These are phyloP conservation scores for Fomitopsis palustris DNA, from an alignment of 1,284 basidiomycete species.

Conservation along the genomic window DNA sequence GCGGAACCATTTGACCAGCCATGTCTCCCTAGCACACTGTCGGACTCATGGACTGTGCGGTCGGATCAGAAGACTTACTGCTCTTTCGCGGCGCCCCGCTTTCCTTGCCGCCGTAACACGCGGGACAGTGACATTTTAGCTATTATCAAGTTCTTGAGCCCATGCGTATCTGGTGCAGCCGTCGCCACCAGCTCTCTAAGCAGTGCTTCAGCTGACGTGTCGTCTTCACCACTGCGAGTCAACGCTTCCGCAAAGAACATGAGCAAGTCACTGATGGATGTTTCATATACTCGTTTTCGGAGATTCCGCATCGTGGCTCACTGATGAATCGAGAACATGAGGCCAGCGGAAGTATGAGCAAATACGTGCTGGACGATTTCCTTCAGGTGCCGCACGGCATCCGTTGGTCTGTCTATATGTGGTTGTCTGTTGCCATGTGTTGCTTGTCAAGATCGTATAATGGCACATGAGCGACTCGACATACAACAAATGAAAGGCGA, in stretches of 20 bases:
- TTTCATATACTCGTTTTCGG: neutral
- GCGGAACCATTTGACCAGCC: conserved; percentile 13
- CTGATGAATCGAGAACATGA: neutral
- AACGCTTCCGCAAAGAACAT: conserved; percentile 2
- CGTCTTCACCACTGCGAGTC: neutral
- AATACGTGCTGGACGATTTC: neutral
- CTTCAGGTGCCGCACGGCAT: neutral
- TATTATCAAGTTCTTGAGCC: neutral
- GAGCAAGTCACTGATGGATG: neutral
- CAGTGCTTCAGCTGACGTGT: neutral
- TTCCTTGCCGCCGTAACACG: neutral
- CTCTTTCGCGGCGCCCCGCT: neutral
- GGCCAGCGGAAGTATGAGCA: neutral
- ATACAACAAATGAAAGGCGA: conserved; percentile 11
- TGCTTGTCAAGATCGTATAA: neutral
- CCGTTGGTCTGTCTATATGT: neutral
- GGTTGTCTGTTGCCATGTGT: conserved; percentile 8
- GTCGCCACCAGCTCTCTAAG: neutral
- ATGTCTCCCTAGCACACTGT: conserved; percentile 6
- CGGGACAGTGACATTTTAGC: neutral
- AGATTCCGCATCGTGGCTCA: neutral
- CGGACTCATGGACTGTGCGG: neutral
- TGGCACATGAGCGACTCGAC: neutral
- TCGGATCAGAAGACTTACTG: neutral
- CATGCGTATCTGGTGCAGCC: neutral